Conservation (phyloP, 1,139 yeast species). For the Saccharomycopsis crataegensis region DNA sequence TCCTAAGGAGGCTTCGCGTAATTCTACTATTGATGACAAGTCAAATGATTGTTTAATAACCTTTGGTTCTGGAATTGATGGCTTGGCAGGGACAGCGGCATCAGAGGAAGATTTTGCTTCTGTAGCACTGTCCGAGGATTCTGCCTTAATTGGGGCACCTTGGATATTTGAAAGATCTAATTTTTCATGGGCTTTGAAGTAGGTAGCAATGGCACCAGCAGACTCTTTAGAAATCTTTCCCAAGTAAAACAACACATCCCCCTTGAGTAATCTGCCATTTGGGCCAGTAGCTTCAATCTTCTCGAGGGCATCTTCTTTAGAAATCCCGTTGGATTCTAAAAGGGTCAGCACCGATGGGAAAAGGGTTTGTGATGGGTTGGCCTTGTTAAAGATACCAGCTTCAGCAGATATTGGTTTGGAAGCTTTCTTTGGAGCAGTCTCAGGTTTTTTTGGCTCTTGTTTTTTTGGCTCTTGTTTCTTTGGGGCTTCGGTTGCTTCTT, state of each 20-base stretch:
- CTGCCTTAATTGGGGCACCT: slow-evolving; percentile 30
- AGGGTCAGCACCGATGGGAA: slow-evolving; percentile 77
- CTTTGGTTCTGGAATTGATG: slow-evolving; percentile 28
- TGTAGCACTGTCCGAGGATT: slow-evolving; percentile 28
- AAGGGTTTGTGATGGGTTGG: slow-evolving; percentile 58
- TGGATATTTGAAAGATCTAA: slow-evolving; percentile 73
- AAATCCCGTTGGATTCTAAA: slow-evolving; percentile 52
- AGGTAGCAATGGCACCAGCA: slow-evolving; percentile 46
- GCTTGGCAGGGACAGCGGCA: slow-evolving; percentile 26
- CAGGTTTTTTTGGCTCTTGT: slow-evolving; percentile 24
- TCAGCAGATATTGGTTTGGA: slow-evolving; percentile 26
- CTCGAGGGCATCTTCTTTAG: slow-evolving; percentile 82
- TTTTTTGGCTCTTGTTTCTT: slow-evolving; percentile 30
- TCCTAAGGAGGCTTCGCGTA: slow-evolving; percentile 28
- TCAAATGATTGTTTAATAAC: slow-evolving; percentile 27
- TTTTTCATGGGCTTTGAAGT: slow-evolving; percentile 50
- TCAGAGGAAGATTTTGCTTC: slow-evolving; percentile 20
- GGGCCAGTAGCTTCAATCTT: slow-evolving; percentile 91
- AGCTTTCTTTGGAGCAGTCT: slow-evolving; percentile 19
- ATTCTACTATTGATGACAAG: slow-evolving; percentile 24
- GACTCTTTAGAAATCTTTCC: slow-evolving; percentile 60
- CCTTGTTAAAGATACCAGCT: slow-evolving; percentile 26
- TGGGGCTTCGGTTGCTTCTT: slow-evolving; percentile 25
- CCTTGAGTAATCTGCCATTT: slow-evolving; percentile 84
- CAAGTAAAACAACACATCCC: slow-evolving; percentile 74